phyloP scores from a whole-genome alignment of 768 basidiomycete genomes.

The Lactarius sp. region DNA sequence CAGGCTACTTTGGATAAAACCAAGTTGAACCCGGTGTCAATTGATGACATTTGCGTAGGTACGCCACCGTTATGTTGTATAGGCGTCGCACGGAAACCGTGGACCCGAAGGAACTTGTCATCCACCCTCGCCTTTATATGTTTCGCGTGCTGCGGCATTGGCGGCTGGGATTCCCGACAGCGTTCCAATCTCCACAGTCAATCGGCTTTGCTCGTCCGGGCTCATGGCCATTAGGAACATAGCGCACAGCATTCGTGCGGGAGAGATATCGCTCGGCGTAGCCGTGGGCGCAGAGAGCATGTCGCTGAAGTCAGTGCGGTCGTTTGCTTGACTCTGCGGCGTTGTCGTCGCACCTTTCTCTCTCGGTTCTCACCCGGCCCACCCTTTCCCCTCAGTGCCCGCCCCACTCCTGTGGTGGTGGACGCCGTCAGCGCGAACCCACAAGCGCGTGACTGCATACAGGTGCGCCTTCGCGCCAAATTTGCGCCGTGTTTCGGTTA shows the following conservation, averaged over 20 bases:
- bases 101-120: constrained; percentile 64
- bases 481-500: not conserved
- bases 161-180: constrained; percentile 84
- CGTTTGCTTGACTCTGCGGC: constrained; percentile 19
- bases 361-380: constrained; percentile 4
- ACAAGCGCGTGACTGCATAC: constrained; percentile 71
- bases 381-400: constrained; percentile 43
- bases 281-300: constrained; percentile 83
- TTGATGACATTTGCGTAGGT: constrained; percentile 87
- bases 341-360: not conserved
- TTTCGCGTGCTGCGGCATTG: constrained; percentile 82
- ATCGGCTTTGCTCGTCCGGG: constrained; percentile 91
- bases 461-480: constrained; percentile 38
- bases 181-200: constrained; percentile 86
- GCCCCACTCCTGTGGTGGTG: constrained; percentile 66
- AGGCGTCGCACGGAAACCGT: not conserved
- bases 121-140: constrained; percentile 73
- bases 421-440: constrained; percentile 52
- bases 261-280: constrained; percentile 82
- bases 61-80: constrained; percentile 24
- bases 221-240: constrained; percentile 90
- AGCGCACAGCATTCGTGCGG: constrained; percentile 78
- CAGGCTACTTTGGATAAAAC: constrained; percentile 66
- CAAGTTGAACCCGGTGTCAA: constrained; percentile 59
- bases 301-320: constrained; percentile 59